phyloP scores from a whole-genome alignment of 306 rosid species.

The Citrullus colocynthis region DNA sequence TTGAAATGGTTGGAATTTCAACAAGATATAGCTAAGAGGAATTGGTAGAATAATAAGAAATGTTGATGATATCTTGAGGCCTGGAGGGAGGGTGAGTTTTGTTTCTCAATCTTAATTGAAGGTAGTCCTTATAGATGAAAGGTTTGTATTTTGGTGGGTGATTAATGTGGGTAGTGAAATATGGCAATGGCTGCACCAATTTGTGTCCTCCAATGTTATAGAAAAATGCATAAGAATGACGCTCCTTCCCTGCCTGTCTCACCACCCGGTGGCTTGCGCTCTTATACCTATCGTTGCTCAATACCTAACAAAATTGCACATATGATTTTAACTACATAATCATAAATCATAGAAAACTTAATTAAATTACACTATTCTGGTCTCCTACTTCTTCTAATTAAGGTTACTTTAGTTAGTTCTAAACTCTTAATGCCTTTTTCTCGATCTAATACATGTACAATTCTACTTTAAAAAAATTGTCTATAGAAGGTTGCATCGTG shows the following conservation, averaged over 20 bases:
- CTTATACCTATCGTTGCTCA: conserved; percentile 33
- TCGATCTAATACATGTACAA: no score
- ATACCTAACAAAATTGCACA: conserved; percentile 10
- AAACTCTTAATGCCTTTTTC: no score
- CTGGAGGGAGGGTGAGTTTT: conserved; percentile 31
- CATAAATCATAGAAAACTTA: no score
- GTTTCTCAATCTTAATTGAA: conserved; percentile 24
- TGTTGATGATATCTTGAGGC: conserved; percentile 27
- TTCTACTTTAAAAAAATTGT: no score
- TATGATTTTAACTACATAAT: no score
- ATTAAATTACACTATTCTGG: no score
- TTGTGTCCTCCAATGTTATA: conserved; percentile 30
- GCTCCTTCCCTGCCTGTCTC: conserved; percentile 15
- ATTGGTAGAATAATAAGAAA: conserved; percentile 20
- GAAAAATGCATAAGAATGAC: conserved; percentile 27
- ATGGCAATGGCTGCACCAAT: conserved; percentile 37
- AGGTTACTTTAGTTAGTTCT: no score
- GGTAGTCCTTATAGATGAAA: conserved; percentile 28
- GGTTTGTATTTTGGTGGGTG: conserved; percentile 32
- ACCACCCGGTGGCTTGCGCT: conserved; percentile 39
- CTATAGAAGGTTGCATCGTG: no score
- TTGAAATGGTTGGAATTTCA: no score
- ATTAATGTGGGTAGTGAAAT: conserved; percentile 29
- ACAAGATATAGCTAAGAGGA: background rate
- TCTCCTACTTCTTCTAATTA: no score